Base-by-base conservation (phyloP, 306 rosid species). In the Sphenostylis stenocarpa region DNA sequence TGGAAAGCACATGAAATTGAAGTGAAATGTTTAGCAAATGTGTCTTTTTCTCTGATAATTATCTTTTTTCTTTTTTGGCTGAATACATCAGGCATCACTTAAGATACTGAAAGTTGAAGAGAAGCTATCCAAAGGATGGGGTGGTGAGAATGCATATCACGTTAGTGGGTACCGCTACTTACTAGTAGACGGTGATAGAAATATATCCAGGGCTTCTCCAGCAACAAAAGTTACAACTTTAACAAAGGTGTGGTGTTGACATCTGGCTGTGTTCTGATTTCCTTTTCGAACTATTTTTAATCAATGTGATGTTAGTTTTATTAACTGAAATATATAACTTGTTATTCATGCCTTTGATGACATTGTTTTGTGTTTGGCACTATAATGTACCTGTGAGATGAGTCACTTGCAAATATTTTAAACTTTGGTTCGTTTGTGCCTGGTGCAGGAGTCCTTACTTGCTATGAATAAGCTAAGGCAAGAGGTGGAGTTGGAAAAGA, bases 41-140 rank as follows among this genome's bases (percentile, higher is more conserved):
- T 53, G 52, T 73, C 26, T 13, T 72, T 84, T 80, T 38, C 43
- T 36, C 68, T 71, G 49, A 82, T 57, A 77, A 55, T 67, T 26
- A 33, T 67, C 64, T 53, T 76, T 4, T 23, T 24, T 24, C 44
- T 51, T 72, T 77, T 19, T 76, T 81, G 79, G 57, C 73, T 70
- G 64, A 76, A 67, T 72, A 36, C 83, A 76, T 58, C 88, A 95
- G 99, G 96, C 93, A 36, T 88, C 93, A 73, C 85, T 79, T 29
- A 89, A 92, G 86, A 87, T 95, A 81, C 67, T 87, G 79, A 92
- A 87, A 91, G 91, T 95, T 77, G 99, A 92, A 84, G 99, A 95
- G 86, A 95, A 91, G 72, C 83, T 95, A 75, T 92, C 98, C 11
- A 95, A 91, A 88, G 99, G 99, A 81, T 95, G 99, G 99, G 96